Evolutionary conservation across 345 rosid species (phyloP).

Genomic region (Erodium maritimum): DNA sequence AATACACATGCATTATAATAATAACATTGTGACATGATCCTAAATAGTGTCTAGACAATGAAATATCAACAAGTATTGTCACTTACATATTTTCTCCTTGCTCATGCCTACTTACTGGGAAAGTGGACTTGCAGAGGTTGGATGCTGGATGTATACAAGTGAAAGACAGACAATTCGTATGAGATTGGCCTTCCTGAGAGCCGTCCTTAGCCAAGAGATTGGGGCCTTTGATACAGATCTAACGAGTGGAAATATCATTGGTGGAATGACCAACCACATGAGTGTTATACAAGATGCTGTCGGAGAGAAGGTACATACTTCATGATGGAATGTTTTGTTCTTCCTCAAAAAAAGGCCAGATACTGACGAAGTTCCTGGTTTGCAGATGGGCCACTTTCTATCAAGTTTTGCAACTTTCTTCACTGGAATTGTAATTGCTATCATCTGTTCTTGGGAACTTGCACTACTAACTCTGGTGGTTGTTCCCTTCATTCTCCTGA

Average conservation of each 20-base stretch:
- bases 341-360: no score
- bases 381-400: constrained; percentile 61
- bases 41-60: no score
- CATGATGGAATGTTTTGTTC: no score
- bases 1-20: no score
- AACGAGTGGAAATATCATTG: constrained; percentile 38
- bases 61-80: no score
- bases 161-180: constrained; percentile 41
- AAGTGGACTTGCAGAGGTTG: constrained; percentile 58
- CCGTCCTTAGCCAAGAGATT: constrained; percentile 45
- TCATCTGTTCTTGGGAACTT: constrained; percentile 48
- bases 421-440: constrained; percentile 38
- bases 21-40: no score
- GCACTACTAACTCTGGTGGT: constrained; percentile 35
- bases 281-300: constrained; percentile 50
- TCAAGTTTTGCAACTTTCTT: constrained; percentile 47
- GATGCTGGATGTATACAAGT: constrained; percentile 61
- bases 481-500: constrained; percentile 39
- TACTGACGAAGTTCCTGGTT: no score
- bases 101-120: no score
- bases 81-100: no score
- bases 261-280: constrained; percentile 47
- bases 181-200: constrained; percentile 32
- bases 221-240: constrained; percentile 58
- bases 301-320: constrained; percentile 59